These are phyloP conservation scores for Cladosporium sp. DNA, from an alignment of 2,329 filamentous ascomycete species.

Conservation along the genomic window DNA sequence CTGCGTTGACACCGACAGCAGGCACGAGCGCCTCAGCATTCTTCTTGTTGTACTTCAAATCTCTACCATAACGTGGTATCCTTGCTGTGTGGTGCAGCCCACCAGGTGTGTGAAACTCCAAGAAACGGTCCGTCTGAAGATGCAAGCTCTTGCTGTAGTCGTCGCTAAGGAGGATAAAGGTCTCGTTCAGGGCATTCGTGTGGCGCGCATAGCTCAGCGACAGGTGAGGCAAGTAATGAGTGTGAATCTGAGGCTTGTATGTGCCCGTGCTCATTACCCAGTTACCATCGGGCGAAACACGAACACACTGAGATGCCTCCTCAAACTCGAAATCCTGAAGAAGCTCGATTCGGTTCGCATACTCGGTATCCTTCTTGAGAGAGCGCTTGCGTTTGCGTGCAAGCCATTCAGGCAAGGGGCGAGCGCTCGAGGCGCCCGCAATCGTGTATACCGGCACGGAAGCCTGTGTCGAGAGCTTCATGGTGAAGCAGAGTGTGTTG, in stretches of 20 bases:
- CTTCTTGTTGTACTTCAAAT: conserved; percentile 76
- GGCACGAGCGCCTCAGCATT: conserved; percentile 83
- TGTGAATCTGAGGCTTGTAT: conserved; percentile 76
- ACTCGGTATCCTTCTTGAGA: conserved; percentile 87
- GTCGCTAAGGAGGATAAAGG: conserved; percentile 78
- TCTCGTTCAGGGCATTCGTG: conserved; percentile 85
- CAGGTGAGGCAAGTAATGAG: conserved; percentile 89
- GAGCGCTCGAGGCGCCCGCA: conserved; percentile 79
- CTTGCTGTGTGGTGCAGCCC: conserved; percentile 86
- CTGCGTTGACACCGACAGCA: conserved; percentile 76
- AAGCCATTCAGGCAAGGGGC: conserved; percentile 92
- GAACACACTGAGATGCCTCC: conserved; percentile 85
- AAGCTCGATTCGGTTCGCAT: conserved; percentile 87
- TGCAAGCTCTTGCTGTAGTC: conserved; percentile 95
- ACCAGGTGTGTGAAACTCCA: conserved; percentile 88
- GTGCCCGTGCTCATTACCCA: conserved; percentile 93
- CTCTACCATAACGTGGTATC: conserved; percentile 86
- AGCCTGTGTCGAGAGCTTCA: conserved; percentile 80
- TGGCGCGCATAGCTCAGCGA: conserved; percentile 92
- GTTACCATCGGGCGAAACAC: conserved; percentile 89
- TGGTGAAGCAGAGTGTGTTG: conserved; percentile 30
- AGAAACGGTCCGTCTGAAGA: conserved; percentile 80
- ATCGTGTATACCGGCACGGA: conserved; percentile 91
- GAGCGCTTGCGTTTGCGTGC: conserved; percentile 83
- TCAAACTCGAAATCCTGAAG: conserved; percentile 98